Evolutionary conservation across 2,329 filamentous ascomycete species (phyloP).

Genomic region (Rhexocercosporidium sp.): DNA sequence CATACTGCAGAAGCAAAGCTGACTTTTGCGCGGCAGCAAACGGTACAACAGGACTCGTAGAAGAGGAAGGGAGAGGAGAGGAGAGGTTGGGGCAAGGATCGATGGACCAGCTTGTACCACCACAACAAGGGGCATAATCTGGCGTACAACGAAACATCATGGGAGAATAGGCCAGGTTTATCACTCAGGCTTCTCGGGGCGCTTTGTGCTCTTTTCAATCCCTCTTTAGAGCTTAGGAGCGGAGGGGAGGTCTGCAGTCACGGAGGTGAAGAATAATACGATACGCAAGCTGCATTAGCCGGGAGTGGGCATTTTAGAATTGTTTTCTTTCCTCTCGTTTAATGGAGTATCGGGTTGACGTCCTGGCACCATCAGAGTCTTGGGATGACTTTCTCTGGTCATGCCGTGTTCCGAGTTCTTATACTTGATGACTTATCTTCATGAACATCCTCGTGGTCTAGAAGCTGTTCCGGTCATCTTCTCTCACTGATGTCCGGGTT

Average conservation of each 20-base stretch:
- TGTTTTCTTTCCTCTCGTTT: background rate
- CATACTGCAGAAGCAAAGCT: conserved; percentile 14
- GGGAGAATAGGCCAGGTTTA: background rate
- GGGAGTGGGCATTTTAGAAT: background rate
- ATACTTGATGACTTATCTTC: background rate
- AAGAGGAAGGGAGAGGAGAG: background rate
- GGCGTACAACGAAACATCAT: conserved; percentile 10
- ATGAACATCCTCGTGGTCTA: background rate
- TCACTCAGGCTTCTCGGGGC: background rate
- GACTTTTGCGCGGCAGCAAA: conserved; percentile 38
- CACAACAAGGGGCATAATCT: conserved; percentile 1
- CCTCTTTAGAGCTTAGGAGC: background rate
- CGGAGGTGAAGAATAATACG: conserved; percentile 1
- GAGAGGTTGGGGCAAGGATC: background rate
- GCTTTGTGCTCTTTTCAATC: background rate
- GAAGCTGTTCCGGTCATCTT: background rate
- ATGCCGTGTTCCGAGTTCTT: no score
- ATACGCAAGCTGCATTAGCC: conserved; percentile 16
- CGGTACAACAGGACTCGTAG: conserved; percentile 38
- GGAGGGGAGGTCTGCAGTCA: background rate
- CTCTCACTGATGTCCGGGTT: background rate
- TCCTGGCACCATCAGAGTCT: background rate
- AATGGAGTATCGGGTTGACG: background rate
- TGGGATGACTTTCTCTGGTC: background rate
- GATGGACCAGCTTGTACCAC: conserved; percentile 13